These are phyloP conservation scores for Pseudogymnoascus pannorum DNA, from an alignment of 2,329 filamentous ascomycete genomes.

Conservation along the genomic window DNA sequence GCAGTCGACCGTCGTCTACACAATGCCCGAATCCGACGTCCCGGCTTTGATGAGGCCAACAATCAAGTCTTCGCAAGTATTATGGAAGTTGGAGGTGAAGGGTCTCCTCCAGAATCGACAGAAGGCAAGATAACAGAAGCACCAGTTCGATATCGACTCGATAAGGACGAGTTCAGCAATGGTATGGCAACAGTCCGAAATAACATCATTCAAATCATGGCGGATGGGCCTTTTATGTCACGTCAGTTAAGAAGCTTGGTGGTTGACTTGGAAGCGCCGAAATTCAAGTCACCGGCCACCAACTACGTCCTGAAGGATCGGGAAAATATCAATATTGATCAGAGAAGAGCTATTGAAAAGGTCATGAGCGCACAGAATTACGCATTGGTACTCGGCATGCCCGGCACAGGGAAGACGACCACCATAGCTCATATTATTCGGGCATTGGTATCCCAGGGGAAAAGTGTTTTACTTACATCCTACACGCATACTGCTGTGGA, in stretches of 20 bases:
- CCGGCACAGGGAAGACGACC: constrained; percentile 95
- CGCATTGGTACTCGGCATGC: constrained; percentile 96
- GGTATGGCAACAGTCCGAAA: constrained; percentile 93
- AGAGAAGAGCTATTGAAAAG: constrained; percentile 79
- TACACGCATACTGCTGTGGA: constrained; percentile 98
- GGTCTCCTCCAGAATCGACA: constrained; percentile 43
- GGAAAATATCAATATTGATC: constrained; percentile 75
- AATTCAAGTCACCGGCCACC: constrained; percentile 61
- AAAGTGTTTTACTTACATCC: constrained; percentile 86
- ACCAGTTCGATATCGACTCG: constrained; percentile 69
- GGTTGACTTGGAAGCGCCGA: constrained; percentile 66
- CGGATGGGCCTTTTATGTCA: constrained; percentile 63
- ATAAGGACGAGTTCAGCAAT: constrained; percentile 98
- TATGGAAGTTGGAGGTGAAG: constrained; percentile 69
- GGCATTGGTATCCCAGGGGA: constrained; percentile 78
- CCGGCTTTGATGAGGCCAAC: constrained; percentile 64
- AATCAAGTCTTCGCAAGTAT: constrained; percentile 89
- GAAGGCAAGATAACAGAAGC: constrained; percentile 45
- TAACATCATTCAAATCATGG: constrained; percentile 90
- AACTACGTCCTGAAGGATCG: constrained; percentile 56
- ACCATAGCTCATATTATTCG: constrained; percentile 97
- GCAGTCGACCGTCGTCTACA: constrained; percentile 86
- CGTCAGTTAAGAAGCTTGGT: constrained; percentile 70
- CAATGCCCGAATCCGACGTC: constrained; percentile 68
- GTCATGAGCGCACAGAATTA: constrained; percentile 96